Base-by-base conservation (phyloP, 2,329 filamentous ascomycete species). In the Teratosphaeria zuluensis region DNA sequence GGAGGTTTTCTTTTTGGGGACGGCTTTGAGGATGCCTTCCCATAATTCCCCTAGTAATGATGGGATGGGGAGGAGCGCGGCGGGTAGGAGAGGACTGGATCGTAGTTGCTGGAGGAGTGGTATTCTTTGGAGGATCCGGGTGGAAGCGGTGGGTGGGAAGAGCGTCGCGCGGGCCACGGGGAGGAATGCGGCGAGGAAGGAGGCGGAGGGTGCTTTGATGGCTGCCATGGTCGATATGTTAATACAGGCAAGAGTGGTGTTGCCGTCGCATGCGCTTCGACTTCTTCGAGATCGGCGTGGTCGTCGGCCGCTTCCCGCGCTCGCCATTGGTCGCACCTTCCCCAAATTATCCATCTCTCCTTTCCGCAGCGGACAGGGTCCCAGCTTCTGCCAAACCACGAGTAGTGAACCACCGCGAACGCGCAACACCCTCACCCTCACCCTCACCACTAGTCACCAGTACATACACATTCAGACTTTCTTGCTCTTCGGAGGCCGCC, bases 1-100 rank as follows among this genome's bases (percentile, higher is more conserved):
- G 51, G 92, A 96, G 35, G 91, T 95, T 83, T 97, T 99, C 79
- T 96, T 97, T 82, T 99, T 99, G 4, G 94, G 94, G 16, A 97
- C 94, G 1, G 94, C 94, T 65, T 86, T 86, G 65, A 99, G 80
- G 53, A 99, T 83, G 5, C 89, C 91, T 66, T 96, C 92, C 92
- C 92, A 97, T 68, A 99, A 85, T 63, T 88, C 89, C 58, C 84
- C 85, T 24, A 96, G 76, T n/a, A 91, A 71, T 4, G 82, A 81
- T 5, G 88, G 86, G 56, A 92, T 78, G 55, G 88, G 84, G 46
- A 87, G 73, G 6, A 84, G 77, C 61, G 86, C 76, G 16, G 82
- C 76, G 33, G 84, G 64, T 78, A 80, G 59, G 79, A 79, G 57
- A 3, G 42, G 42, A 53, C 59, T 64, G 66, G 74, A 71, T 63